Base-by-base conservation (phyloP, 169 alveolate species). In the Plasmodium reichenowi region DNA sequence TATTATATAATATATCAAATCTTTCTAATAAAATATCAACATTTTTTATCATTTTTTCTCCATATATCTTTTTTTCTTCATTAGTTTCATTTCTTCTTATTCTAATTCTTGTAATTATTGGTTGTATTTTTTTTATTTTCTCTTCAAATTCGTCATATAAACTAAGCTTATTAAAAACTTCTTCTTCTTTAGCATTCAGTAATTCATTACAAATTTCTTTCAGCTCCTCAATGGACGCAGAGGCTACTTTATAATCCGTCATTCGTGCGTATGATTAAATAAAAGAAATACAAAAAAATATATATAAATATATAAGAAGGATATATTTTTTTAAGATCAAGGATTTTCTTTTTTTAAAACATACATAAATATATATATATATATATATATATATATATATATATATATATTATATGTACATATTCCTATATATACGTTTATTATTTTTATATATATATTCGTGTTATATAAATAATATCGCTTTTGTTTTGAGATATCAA, bases 1-100 rank as follows among this genome's bases (percentile, higher is more conserved):
- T 80, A 22, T 54, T 80, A 29, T 80, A 80, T 22, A 80, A 24
- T 26, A 68, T 6, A 12, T 80, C 90, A 67, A 67, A 80, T 17
- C 90, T 38, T 72, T 80, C 90, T 20, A 80, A 62, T 59, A 80
- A 72, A n/a, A 72, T 15, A 60, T 80, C 90, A n/a, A 80, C 74
- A 56, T 58, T 80, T 68, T 80, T 80, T 4, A 80, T 67, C 90
- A 80, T 80, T 13, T 80, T 80, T 68, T 56, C 90, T 20, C 90
- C 90, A 80, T 80, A 80, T 15, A 60, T 58, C 52, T 60, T 66
- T 48, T 80, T 80, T 59, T 70, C 70, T 29, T 80, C 83, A 56
- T 70, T n/a, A 47, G 66, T 67, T 59, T 80, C 90, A 60, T 80
- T 80, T 26, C 90, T 80, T 54, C 90, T 58, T 56, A 80, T 15